Evolutionary conservation across 148 eudicot genomes (phyloP), one percentile per base, ranked within the genome.

Genomic region (Hydrangea macrophylla): DNA sequence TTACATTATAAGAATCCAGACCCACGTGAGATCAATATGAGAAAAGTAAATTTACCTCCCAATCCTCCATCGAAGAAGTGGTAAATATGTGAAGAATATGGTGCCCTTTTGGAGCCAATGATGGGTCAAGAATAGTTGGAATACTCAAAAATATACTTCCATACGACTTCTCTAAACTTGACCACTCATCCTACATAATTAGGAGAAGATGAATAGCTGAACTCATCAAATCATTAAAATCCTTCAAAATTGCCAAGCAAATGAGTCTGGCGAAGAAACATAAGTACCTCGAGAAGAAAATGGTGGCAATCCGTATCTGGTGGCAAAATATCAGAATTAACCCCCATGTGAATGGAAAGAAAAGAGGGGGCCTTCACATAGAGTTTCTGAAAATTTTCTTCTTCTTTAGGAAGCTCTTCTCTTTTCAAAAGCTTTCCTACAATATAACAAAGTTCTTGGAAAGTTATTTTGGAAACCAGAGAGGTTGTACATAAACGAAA

Each of bases 111-210:
- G 98, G 98, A 70, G 98, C 98, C 81, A 94, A 81, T 31, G 98
- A 88, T 62, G 86, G 61, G 80, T 94, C 98, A 56, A 94, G 97
- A 60, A 94, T 63, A 35, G 98, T 94, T 64, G 98, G 98, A 80
- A 94, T 94, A 85, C 98, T 94, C 88, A 94, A 79, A 79, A 94
- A 90, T 75, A 94, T 88, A 82, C 97, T 90, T 28, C 98, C 98
- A 79, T 88, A 94, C 42, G 96, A 75, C 61, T 73, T 59, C 76
- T 94, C 98, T 36, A 94, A 79, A 68, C 80, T 77, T 30, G 73
- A 68, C 98, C 98, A 94, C 9, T 91, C 86, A 73, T 85, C 80
- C 98, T 93, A 66, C 37, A 76, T 23, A 64, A 69, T 56, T 33
- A 75, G 26, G 62, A 67, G 57, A 73, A 56, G 24, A 15, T 36